Conservation (phyloP, 2,329 filamentous ascomycete genomes). For the Eutypa lata region DNA sequence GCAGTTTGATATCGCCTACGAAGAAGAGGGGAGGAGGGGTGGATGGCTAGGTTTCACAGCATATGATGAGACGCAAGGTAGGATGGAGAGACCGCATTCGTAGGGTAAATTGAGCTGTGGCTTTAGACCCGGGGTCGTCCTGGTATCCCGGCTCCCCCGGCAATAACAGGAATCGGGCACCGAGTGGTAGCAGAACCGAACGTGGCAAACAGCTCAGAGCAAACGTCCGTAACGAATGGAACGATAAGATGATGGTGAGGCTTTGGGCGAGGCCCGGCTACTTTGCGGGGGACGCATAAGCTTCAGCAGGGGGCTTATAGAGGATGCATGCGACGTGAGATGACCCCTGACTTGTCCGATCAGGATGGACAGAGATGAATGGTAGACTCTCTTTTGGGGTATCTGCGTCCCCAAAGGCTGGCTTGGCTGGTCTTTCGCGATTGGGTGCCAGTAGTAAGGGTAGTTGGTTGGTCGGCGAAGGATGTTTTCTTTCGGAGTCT, state of each 20-base stretch:
- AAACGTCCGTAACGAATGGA: slow-evolving; percentile 1
- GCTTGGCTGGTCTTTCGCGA: not conserved
- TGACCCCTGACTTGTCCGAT: slow-evolving; percentile 1
- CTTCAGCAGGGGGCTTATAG: slow-evolving; percentile 13
- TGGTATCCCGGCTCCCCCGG: slow-evolving; percentile 14
- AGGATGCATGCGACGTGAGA: slow-evolving; percentile 16
- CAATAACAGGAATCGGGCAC: slow-evolving; percentile 7
- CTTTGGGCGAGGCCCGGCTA: slow-evolving; percentile 8
- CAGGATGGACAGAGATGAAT: not conserved
- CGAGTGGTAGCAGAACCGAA: slow-evolving; percentile 12
- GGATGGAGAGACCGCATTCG: slow-evolving; percentile 13
- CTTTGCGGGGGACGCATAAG: slow-evolving; percentile 11
- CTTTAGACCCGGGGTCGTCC: slow-evolving; percentile 1
- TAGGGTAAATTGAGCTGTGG: not conserved
- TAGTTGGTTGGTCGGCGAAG: not conserved
- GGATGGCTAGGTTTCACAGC: slow-evolving; percentile 10
- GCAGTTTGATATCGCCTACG: slow-evolving; percentile 9
- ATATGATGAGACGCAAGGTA: slow-evolving; percentile 7
- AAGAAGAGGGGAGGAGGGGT: slow-evolving; percentile 12
- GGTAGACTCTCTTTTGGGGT: not conserved
- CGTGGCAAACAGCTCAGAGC: not conserved
- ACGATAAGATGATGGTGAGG: slow-evolving; percentile 10
- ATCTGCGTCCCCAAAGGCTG: not conserved
- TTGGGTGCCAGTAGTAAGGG: not conserved
- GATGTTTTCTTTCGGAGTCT: not conserved